Evolutionary conservation across 257 asterid species (phyloP).

Genomic region (Capsicum chinense): DNA sequence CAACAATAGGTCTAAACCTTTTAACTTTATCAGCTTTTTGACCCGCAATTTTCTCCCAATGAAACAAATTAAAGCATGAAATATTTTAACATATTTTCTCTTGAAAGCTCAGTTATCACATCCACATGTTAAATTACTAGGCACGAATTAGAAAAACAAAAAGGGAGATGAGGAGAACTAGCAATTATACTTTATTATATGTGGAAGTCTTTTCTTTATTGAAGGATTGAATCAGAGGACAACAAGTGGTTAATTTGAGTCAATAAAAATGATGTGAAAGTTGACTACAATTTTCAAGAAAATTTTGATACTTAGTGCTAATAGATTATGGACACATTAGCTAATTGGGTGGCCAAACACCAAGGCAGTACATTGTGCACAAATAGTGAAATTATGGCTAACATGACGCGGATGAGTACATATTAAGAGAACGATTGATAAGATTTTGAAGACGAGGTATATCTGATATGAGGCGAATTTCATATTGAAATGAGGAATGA

Average conservation of each 20-base stretch:
- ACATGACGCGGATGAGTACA: not conserved
- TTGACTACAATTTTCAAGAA: not conserved
- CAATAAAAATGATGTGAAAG: not conserved
- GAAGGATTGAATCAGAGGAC: too few relatives aligned
- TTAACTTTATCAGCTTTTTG: too few relatives aligned
- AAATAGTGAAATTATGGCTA: not conserved
- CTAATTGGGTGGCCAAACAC: not conserved
- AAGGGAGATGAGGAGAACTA: too few relatives aligned
- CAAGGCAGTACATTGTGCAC: not conserved
- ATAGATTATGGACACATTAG: not conserved
- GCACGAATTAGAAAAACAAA: not conserved
- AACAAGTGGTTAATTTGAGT: not conserved
- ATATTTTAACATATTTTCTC: not conserved
- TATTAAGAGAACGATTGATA: not conserved
- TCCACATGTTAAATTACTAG: not conserved
- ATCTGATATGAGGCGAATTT: not conserved
- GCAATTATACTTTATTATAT: too few relatives aligned
- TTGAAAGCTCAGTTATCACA: not conserved
- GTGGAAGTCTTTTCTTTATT: too few relatives aligned
- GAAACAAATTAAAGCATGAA: too few relatives aligned
- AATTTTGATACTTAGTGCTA: not conserved
- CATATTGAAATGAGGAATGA: too few relatives aligned
- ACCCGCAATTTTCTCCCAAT: too few relatives aligned
- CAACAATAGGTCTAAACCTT: too few relatives aligned
- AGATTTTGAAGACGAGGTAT: not conserved